A percentile compares a stretch with the other conserved stretches of the same genome.
phyloP scores from a whole-genome alignment of 2,329 filamentous ascomycete genomes.

The Diatrype stigma region DNA sequence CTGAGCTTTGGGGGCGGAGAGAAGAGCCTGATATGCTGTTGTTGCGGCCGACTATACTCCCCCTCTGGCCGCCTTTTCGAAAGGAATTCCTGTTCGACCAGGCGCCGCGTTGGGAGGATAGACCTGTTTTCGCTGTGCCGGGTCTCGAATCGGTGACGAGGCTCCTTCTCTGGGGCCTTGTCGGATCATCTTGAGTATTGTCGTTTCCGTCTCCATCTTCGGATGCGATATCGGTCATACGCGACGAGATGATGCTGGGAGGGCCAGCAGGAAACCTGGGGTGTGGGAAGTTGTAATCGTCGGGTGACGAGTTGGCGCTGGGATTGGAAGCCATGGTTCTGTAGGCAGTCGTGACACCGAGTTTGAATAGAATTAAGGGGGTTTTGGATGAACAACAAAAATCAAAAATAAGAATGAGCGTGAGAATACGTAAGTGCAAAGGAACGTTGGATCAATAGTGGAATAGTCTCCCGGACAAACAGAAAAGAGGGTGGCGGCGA shows the following conservation, averaged over 20 bases:
- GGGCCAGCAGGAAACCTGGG: slow-evolving; percentile 44
- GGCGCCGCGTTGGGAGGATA: slow-evolving; percentile 42
- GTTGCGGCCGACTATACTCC: slow-evolving; percentile 37
- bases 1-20: slow-evolving; percentile 60
- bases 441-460: too few species aligned
- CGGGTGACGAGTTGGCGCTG: slow-evolving; percentile 32
- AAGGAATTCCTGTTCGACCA: slow-evolving; percentile 55
- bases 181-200: slow-evolving; percentile 26
- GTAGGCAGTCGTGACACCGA: slow-evolving; percentile 6
- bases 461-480: background rate
- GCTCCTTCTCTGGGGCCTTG: slow-evolving; percentile 34
- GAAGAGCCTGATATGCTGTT: slow-evolving; percentile 35
- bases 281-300: slow-evolving; percentile 35
- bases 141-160: slow-evolving; percentile 48
- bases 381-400: background rate
- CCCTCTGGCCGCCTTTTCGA: slow-evolving; percentile 45
- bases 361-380: slow-evolving; percentile 22
- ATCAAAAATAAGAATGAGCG: too few species aligned
- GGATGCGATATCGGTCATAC: slow-evolving; percentile 62
- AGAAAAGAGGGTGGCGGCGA: background rate
- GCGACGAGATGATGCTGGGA: slow-evolving; percentile 66
- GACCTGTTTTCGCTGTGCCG: slow-evolving; percentile 48
- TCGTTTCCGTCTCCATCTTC: slow-evolving; percentile 46
- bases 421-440: too few species aligned
- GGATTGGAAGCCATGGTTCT: slow-evolving; percentile 12